Evolutionary conservation across 805 yeast species (phyloP).

Genomic region (Candida incommunis): DNA sequence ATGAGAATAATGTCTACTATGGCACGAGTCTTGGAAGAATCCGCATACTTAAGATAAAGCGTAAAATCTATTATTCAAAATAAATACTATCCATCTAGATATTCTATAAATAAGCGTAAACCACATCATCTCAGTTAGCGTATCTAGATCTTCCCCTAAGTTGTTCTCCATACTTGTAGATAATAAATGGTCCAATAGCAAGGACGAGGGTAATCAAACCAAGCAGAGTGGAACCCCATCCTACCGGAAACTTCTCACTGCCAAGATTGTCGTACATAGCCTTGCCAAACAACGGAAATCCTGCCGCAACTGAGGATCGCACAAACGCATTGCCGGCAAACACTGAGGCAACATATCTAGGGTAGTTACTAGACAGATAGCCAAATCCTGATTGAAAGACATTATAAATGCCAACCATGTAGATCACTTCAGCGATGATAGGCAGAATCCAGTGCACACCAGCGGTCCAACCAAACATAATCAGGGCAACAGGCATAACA

Average conservation of each 20-base stretch:
- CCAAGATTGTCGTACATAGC: constrained; percentile 35
- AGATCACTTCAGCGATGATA: constrained; percentile 28
- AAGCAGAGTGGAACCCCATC: constrained; percentile 40
- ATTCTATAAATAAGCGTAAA: not conserved
- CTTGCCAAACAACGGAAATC: constrained; percentile 49
- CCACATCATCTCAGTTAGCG: constrained; percentile 9
- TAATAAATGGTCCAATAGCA: constrained; percentile 31
- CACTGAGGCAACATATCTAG: constrained; percentile 38
- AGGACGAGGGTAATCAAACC: constrained; percentile 35
- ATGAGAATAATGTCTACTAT: not conserved
- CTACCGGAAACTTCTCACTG: constrained; percentile 36
- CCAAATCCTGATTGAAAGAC: constrained; percentile 37
- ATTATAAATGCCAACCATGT: constrained; percentile 27
- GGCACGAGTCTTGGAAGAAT: not conserved
- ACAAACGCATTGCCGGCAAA: constrained; percentile 42
- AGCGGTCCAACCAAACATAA: constrained; percentile 43
- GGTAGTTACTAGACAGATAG: constrained; percentile 34
- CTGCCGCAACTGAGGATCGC: constrained; percentile 39
- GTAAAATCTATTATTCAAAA: too few relatives aligned
- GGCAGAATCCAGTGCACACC: constrained; percentile 38
- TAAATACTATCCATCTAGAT: not conserved
- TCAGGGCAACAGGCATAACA: constrained; percentile 30
- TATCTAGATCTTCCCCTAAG: constrained; percentile 20
- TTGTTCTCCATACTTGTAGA: constrained; percentile 16
- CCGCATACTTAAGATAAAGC: too few relatives aligned